phyloP scores from a whole-genome alignment of 768 basidiomycete species.

The Agaricus bisporus region DNA sequence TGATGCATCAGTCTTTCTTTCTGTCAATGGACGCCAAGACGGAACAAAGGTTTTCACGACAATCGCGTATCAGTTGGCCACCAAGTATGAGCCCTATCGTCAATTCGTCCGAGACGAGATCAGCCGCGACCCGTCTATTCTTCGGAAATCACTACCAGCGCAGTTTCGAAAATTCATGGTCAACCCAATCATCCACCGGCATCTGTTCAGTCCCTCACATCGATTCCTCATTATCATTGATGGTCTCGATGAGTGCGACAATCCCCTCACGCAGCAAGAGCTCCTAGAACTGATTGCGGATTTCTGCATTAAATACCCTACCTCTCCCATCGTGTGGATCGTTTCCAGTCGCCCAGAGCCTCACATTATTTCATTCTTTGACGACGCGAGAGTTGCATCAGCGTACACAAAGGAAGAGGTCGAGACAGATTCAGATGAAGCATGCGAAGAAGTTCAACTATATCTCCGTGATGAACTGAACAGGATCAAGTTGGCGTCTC shows the following conservation, averaged over 20 bases:
- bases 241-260: neutral
- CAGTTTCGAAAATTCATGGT: slow-evolving; percentile 13
- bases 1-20: too few relatives aligned
- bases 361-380: slow-evolving; percentile 13
- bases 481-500: slow-evolving; percentile 5
- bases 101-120: neutral
- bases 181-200: neutral
- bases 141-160: neutral
- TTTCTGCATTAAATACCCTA: neutral
- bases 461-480: slow-evolving; percentile 3
- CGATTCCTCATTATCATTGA: neutral
- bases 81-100: neutral
- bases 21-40: too few relatives aligned
- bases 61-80: neutral
- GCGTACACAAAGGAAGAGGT: neutral
- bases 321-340: slow-evolving; percentile 17
- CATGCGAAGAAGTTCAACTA: slow-evolving; percentile 14
- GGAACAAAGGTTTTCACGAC: too few relatives aligned
- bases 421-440: slow-evolving; percentile 6
- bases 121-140: neutral
- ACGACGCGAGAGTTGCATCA: neutral
- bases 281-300: slow-evolving; percentile 11
- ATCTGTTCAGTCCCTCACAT: neutral
- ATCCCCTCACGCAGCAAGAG: slow-evolving; percentile 8
- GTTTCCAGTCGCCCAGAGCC: slow-evolving; percentile 22